Conservation (phyloP, 345 rosid species). For the Populus simonii region DNA sequence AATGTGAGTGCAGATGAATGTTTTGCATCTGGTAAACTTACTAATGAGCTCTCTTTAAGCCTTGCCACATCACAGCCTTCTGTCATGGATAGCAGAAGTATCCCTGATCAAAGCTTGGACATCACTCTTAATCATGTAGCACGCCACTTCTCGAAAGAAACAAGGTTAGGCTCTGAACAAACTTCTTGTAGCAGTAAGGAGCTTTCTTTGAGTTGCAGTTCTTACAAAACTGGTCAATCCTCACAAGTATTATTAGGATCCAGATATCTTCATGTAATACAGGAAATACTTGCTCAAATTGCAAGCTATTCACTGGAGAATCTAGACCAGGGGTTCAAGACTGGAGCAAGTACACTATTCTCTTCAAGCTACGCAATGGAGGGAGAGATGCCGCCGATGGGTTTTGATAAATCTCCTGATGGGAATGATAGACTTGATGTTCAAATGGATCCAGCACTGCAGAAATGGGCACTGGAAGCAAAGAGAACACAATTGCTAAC, state of each 20-base stretch:
- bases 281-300: conserved; percentile 78
- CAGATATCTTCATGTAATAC: conserved; percentile 64
- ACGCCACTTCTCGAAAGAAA: conserved; percentile 31
- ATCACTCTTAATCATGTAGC: conserved; percentile 34
- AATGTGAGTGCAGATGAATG: conserved; percentile 26
- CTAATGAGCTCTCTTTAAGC: conserved; percentile 72
- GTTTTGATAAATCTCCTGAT: conserved; percentile 29
- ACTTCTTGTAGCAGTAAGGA: conserved; percentile 53
- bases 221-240: conserved; percentile 34
- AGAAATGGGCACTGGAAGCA: conserved; percentile 38
- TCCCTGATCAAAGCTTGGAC: conserved; percentile 59
- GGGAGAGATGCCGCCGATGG: conserved; percentile 11
- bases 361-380: conserved; percentile 20
- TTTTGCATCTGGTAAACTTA: conserved; percentile 30
- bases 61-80: conserved; percentile 57
- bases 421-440: conserved; percentile 24
- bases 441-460: conserved; percentile 25
- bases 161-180: conserved; percentile 48
- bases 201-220: conserved; percentile 44
- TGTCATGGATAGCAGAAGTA: conserved; percentile 22
- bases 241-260: conserved; percentile 56
- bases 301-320: conserved; percentile 69
- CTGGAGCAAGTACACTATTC: conserved; percentile 21
- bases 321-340: conserved; percentile 36
- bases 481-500: conserved; percentile 63